phyloP scores from a whole-genome alignment of 140 eudicot species.

The Bidens hawaiensis region DNA sequence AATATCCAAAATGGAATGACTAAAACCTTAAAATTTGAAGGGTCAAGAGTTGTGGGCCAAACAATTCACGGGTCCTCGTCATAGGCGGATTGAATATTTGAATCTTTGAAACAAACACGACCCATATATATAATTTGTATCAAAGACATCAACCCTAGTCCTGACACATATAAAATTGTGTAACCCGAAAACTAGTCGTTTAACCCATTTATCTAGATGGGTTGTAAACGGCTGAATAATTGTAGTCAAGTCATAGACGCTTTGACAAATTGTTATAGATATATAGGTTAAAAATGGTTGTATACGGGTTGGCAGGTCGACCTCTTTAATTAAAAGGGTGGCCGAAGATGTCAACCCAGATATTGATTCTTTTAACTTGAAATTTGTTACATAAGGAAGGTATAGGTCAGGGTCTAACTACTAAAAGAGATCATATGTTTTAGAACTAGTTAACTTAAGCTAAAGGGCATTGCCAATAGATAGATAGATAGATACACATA shows the following conservation, averaged over 20 bases:
- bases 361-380: background rate
- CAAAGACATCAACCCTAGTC: background rate
- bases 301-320: background rate
- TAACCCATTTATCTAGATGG: background rate
- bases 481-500: slow-evolving; percentile 25
- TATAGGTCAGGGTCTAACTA: background rate
- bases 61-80: slow-evolving; percentile 4
- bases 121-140: background rate
- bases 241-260: background rate
- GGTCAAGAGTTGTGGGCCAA: slow-evolving; percentile 17
- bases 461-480: slow-evolving; percentile 15
- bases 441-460: slow-evolving; percentile 12
- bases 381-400: slow-evolving; percentile 12
- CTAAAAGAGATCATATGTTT: slow-evolving; percentile 19
- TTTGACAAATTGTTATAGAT: background rate
- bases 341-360: background rate
- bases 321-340: background rate
- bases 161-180: background rate
- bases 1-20: slow-evolving; percentile 19
- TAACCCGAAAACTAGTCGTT: background rate
- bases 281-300: background rate
- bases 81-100: background rate
- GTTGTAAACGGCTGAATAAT: no score
- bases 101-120: background rate
- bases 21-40: background rate